These are phyloP conservation scores for Paramecium sexaurelia DNA, from an alignment of 73 alveolate species.

Conservation along the genomic window DNA sequence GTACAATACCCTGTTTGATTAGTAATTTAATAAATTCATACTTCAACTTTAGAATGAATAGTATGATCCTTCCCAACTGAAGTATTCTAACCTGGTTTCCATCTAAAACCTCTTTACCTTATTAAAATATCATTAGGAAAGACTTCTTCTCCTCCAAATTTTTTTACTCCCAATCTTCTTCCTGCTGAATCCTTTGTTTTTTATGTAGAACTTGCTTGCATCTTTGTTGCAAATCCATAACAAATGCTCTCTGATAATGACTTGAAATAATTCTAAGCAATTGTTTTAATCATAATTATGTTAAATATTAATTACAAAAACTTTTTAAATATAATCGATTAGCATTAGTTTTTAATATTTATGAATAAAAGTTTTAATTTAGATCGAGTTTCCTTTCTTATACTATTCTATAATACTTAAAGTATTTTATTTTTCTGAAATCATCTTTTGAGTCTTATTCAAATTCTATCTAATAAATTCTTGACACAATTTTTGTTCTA, in stretches of 20 bases:
- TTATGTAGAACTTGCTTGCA: conserved; percentile 68
- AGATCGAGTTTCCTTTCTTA: too few relatives aligned
- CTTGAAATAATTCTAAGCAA: conserved; percentile 8
- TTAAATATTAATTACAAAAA: neutral
- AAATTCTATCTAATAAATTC: too few relatives aligned
- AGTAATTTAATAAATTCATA: neutral
- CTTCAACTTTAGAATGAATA: conserved; percentile 78
- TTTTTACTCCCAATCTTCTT: conserved; percentile 65
- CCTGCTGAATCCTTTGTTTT: conserved; percentile 65
- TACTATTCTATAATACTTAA: too few relatives aligned
- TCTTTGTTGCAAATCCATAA: conserved; percentile 59
- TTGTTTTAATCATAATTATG: neutral
- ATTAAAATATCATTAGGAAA: conserved; percentile 74
- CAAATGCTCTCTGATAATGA: neutral
- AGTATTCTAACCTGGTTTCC: conserved; percentile 81
- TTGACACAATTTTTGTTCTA: too few relatives aligned
- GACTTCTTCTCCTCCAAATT: conserved; percentile 76
- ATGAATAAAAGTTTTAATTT: too few relatives aligned
- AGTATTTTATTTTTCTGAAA: too few relatives aligned
- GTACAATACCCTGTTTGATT: conserved; percentile 52
- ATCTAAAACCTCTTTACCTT: conserved; percentile 78
- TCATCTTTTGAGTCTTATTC: too few relatives aligned
- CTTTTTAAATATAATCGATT: too few relatives aligned
- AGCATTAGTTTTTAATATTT: too few relatives aligned
- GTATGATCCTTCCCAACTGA: conserved; percentile 81